Evolutionary conservation across 73 alveolate species (phyloP).

Genomic region (Paramecium caudatum): DNA sequence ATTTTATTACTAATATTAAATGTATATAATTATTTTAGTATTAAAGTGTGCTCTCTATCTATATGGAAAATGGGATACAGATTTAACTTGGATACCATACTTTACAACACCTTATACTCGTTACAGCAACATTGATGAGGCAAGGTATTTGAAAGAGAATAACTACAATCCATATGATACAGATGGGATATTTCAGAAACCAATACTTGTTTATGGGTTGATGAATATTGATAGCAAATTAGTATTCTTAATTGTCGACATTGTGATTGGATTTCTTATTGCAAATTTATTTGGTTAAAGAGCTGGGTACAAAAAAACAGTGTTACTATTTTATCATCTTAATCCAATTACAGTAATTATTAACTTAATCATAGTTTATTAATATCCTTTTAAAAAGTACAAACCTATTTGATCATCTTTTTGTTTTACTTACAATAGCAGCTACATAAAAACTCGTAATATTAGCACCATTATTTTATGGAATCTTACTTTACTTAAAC

Average conservation of each 20-base stretch:
- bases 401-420: slow-evolving; percentile 6
- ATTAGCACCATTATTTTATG: slow-evolving; percentile 28
- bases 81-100: slow-evolving; percentile 58
- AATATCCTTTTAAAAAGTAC: not conserved
- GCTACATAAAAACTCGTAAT: not conserved
- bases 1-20: no score
- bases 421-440: slow-evolving; percentile 1
- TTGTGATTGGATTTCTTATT: not conserved
- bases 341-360: slow-evolving; percentile 43
- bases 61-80: slow-evolving; percentile 4
- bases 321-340: slow-evolving; percentile 57
- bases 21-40: slow-evolving; percentile 14
- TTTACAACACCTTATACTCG: not conserved
- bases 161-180: slow-evolving; percentile 37
- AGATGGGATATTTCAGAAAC: slow-evolving; percentile 45
- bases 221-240: not conserved
- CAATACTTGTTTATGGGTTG: slow-evolving; percentile 21
- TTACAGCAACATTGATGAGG: slow-evolving; percentile 5
- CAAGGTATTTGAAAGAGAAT: slow-evolving; percentile 23
- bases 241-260: not conserved
- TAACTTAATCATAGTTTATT: not conserved
- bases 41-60: slow-evolving; percentile 6
- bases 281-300: not conserved
- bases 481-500: slow-evolving; percentile 45
- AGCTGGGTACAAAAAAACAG: slow-evolving; percentile 7